Evolutionary conservation across 257 asterid genomes (phyloP).

Genomic region (Solanum microdontum): DNA sequence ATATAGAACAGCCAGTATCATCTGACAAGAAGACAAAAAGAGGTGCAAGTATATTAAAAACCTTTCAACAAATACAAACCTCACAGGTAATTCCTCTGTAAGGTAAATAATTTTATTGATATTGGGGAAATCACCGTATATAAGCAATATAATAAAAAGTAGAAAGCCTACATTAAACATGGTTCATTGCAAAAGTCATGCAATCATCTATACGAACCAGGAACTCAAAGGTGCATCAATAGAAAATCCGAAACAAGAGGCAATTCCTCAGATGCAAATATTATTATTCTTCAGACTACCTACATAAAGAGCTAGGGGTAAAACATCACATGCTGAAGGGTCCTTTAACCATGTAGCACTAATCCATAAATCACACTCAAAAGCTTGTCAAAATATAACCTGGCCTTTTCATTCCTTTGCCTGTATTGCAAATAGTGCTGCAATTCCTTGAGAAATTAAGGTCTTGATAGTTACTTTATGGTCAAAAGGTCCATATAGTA

Average conservation of each 20-base stretch:
- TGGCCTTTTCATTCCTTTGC: background rate
- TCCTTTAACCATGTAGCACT: background rate
- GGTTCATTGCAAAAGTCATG: background rate
- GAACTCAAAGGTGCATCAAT: background rate
- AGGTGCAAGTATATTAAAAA: background rate
- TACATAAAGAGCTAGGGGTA: background rate
- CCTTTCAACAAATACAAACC: constrained; percentile 1
- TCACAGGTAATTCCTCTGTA: background rate
- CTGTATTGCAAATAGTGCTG: background rate
- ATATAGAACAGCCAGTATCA: constrained; percentile 23
- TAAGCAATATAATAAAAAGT: background rate
- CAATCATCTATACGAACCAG: background rate
- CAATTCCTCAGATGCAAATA: background rate
- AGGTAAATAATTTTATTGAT: background rate
- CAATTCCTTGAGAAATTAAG: background rate
- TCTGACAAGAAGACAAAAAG: constrained; percentile 30
- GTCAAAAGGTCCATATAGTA: background rate
- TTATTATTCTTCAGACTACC: background rate
- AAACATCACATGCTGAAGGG: background rate
- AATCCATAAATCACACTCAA: background rate
- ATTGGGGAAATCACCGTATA: background rate
- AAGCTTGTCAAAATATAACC: background rate
- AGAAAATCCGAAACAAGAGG: background rate
- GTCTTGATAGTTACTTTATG: background rate
- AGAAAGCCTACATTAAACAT: background rate